phyloP scores from a whole-genome alignment of 768 basidiomycete species.

The Naematelia aurantialba region DNA sequence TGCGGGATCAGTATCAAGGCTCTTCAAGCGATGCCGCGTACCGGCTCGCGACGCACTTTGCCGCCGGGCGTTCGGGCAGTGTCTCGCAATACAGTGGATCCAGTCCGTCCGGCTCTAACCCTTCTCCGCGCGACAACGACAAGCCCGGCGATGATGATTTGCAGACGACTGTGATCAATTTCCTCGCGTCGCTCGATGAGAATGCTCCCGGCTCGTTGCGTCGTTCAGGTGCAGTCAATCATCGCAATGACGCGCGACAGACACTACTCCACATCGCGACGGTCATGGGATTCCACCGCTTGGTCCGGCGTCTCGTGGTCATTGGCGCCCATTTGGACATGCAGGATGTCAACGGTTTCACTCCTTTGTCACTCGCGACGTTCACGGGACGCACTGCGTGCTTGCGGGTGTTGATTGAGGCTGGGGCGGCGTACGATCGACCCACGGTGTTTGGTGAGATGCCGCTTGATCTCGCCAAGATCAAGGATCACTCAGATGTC shows the following conservation, averaged over 20 bases:
- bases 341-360: constrained; percentile 85
- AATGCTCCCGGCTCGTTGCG: constrained; percentile 53
- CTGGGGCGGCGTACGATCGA: constrained; percentile 64
- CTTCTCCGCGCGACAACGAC: background rate
- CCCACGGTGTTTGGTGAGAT: constrained; percentile 49
- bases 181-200: constrained; percentile 71
- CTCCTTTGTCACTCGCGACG: constrained; percentile 81
- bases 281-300: constrained; percentile 68
- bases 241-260: constrained; percentile 67
- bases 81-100: constrained; percentile 5
- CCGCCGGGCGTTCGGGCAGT: constrained; percentile 7
- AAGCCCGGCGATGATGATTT: constrained; percentile 48
- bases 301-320: constrained; percentile 67
- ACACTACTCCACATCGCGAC: constrained; percentile 83
- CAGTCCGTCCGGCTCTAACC: background rate
- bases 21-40: constrained; percentile 37
- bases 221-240: constrained; percentile 62
- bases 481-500: constrained; percentile 49
- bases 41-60: constrained; percentile 34
- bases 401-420: constrained; percentile 64
- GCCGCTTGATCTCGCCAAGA: constrained; percentile 51
- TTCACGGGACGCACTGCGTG: constrained; percentile 64
- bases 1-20: constrained; percentile 34
- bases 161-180: constrained; percentile 71
- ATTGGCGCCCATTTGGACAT: constrained; percentile 74